These are phyloP conservation scores for Annulohypoxylon maeteangense DNA, from an alignment of 495 filamentous ascomycete genomes.

Conservation along the genomic window DNA sequence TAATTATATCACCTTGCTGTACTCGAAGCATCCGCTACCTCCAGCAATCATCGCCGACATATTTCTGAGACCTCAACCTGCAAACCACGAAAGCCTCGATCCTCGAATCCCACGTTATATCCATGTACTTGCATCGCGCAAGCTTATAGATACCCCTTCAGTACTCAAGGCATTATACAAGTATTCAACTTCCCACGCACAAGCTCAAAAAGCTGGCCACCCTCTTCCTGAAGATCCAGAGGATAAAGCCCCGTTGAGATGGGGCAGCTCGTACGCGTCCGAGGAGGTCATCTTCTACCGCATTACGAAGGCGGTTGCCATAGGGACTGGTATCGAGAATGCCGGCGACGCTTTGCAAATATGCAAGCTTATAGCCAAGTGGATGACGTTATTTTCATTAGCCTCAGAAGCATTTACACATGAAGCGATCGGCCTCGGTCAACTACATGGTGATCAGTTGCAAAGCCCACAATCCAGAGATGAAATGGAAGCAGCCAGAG, in stretches of 20 bases:
- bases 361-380: slow-evolving; percentile 50
- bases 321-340: slow-evolving; percentile 51
- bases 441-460: slow-evolving; percentile 47
- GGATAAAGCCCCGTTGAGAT: slow-evolving; percentile 48
- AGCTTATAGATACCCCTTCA: slow-evolving; percentile 64
- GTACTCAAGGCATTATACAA: slow-evolving; percentile 68
- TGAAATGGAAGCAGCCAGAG: slow-evolving; percentile 62
- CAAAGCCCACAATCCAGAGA: slow-evolving; percentile 55
- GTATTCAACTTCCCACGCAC: slow-evolving; percentile 63
- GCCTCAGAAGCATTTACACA: slow-evolving; percentile 54
- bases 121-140: slow-evolving; percentile 65
- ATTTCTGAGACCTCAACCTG: slow-evolving; percentile 64
- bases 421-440: slow-evolving; percentile 55
- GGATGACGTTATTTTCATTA: slow-evolving; percentile 58
- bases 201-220: slow-evolving; percentile 43
- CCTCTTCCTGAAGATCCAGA: slow-evolving; percentile 32
- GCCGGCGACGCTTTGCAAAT: slow-evolving; percentile 51
- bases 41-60: slow-evolving; percentile 65
- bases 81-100: slow-evolving; percentile 66
- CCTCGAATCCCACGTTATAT: slow-evolving; percentile 72
- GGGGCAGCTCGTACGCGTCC: slow-evolving; percentile 58
- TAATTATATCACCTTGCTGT: slow-evolving; percentile 51
- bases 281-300: slow-evolving; percentile 66
- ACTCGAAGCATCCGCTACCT: slow-evolving; percentile 57
- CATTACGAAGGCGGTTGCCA: slow-evolving; percentile 57